phyloP scores from a whole-genome alignment of 2,329 filamentous ascomycete genomes.

The Fusarium incarnatum region DNA sequence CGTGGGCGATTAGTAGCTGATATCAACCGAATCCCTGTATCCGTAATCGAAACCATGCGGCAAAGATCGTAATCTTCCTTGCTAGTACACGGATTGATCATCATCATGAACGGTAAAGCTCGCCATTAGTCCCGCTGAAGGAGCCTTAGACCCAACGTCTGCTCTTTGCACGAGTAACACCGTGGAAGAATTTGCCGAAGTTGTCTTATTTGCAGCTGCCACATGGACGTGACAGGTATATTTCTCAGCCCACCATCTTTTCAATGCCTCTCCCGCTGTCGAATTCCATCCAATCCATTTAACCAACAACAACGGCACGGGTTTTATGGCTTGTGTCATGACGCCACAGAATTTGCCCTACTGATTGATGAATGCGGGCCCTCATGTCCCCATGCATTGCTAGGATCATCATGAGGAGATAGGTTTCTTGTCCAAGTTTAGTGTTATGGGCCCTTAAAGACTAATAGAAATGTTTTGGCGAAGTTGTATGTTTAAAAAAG shows the following conservation, averaged over 20 bases:
- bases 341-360: constrained; percentile 31
- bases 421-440: background rate
- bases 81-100: constrained; percentile 15
- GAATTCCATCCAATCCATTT: constrained; percentile 7
- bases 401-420: background rate
- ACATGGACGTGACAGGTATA: constrained; percentile 31
- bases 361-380: constrained; percentile 15
- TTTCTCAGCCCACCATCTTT: constrained; percentile 13
- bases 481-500: background rate
- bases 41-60: constrained; percentile 16
- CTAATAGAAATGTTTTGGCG: background rate
- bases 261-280: constrained; percentile 26
- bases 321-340: constrained; percentile 37
- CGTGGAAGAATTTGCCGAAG: constrained; percentile 12
- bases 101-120: constrained; percentile 13
- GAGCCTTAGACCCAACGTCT: constrained; percentile 11
- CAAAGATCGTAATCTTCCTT: constrained; percentile 27
- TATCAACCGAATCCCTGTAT: constrained; percentile 6
- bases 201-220: constrained; percentile 22
- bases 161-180: constrained; percentile 1
- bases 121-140: constrained; percentile 16
- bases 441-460: background rate
- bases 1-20: constrained; percentile 7
- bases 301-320: constrained; percentile 21
- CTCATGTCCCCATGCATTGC: constrained; percentile 1